Conservation (phyloP, 768 basidiomycete species). For the Polyporus arcularius region DNA sequence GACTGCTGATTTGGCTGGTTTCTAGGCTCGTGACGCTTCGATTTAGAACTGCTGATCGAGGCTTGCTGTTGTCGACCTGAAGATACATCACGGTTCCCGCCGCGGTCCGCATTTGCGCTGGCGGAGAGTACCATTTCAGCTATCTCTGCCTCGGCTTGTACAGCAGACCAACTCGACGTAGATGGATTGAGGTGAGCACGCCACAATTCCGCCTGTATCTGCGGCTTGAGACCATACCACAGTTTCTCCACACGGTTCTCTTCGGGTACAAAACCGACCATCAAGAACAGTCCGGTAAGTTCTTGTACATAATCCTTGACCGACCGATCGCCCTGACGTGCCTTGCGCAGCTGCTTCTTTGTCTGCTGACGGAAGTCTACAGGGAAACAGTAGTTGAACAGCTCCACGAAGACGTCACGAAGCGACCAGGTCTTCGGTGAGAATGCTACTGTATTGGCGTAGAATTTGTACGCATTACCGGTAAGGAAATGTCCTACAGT, state of each 20-base stretch:
- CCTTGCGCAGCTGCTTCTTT: not conserved
- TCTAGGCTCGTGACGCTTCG: too few species aligned
- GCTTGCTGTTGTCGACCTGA: too few species aligned
- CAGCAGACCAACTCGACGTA: not conserved
- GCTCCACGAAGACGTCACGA: slow-evolving; percentile 10
- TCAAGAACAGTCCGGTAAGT: slow-evolving; percentile 16
- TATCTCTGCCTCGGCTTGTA: slow-evolving; percentile 2
- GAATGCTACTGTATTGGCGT: not conserved
- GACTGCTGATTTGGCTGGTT: too few species aligned
- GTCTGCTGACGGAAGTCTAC: slow-evolving; percentile 19
- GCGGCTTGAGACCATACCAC: slow-evolving; percentile 3
- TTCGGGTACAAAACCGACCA: slow-evolving; percentile 11
- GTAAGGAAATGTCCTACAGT: slow-evolving; percentile 28
- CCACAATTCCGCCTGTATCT: slow-evolving; percentile 14
- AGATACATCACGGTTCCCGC: not conserved
- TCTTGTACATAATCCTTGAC: slow-evolving; percentile 21
- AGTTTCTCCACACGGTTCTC: slow-evolving; percentile 5
- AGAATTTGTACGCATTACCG: slow-evolving; percentile 27
- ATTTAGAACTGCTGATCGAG: too few species aligned
- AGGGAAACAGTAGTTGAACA: slow-evolving; percentile 29
- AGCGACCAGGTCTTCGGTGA: slow-evolving; percentile 11
- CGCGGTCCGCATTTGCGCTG: not conserved
- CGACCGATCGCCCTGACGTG: not conserved
- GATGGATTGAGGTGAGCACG: not conserved
- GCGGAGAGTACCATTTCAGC: not conserved